Evolutionary conservation across 2,329 filamentous ascomycete species (phyloP), one percentile per base, ranked within the genome.

Genomic region (Aspergillus aculeatinus): DNA sequence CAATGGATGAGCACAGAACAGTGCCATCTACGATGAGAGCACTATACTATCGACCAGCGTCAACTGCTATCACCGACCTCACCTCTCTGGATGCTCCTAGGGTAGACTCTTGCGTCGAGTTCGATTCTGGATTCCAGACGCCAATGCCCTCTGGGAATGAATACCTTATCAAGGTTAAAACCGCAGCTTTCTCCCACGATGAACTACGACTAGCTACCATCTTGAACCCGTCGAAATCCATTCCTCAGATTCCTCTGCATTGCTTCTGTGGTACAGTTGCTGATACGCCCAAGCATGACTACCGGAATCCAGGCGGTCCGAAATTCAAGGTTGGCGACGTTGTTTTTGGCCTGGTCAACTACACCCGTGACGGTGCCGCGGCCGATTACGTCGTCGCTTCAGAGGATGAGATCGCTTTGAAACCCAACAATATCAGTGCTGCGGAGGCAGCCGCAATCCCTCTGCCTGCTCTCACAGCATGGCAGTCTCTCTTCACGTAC

Each of bases 121-220:
- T 77, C 60, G 72, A 74, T 54, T 66, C 67, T 4, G 66, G 67
- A 51, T 75, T 74, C 54, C 76, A 77, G 33, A 74, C 73, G 0
- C 77, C 77, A 5, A 68, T 65, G 19, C 74, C 74, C 3, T 70
- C 70, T 3, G 59, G 67, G 25, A 66, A 67, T n/a, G 72, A 77
- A 63, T 80, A 80, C 61, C 68, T 79, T 2, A 67, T 80, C 58
- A 76, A 77, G 60, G 72, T 79, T 27, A 67, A 68, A 53, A 70
- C 75, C 7, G 74, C 76, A 7, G 74, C 76, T 14, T 72, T 79
- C 21, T 75, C 70, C 14, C 74, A 74, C 50, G 74, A 74, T 51
- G 78, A 79, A 57, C 65, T 79, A 48, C 67, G 65, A 53, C 59
- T 72, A 29, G 60, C 65, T 1, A 59, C 60, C 9, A 62, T 56